Conservation (phyloP, 257 asterid genomes). For the Nicotiana tabacum region DNA sequence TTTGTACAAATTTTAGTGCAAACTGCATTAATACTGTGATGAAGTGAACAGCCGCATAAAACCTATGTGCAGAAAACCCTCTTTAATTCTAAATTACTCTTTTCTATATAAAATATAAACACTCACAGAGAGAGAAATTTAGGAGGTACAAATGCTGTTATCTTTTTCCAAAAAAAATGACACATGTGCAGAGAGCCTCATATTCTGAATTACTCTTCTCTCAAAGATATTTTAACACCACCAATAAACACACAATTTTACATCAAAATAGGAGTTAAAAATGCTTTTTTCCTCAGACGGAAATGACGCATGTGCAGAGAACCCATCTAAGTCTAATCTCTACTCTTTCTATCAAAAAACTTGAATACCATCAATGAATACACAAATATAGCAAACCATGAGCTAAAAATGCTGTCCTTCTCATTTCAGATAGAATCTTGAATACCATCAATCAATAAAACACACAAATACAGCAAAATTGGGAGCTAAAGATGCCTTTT, state of each 20-base stretch:
- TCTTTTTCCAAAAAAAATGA: not conserved
- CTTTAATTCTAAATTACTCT: not conserved
- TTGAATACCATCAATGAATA: not conserved
- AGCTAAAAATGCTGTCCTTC: not conserved
- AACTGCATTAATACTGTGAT: not conserved
- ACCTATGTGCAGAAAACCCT: not conserved
- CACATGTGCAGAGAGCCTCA: not conserved
- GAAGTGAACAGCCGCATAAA: not conserved
- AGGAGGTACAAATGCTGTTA: not conserved
- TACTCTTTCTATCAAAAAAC: not conserved
- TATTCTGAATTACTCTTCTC: not conserved
- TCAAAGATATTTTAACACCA: not conserved
- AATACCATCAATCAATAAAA: not conserved
- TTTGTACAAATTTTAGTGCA: not conserved
- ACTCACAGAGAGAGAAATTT: not conserved
- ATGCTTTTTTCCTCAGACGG: not conserved
- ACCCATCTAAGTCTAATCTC: not conserved
- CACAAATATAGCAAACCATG: not conserved
- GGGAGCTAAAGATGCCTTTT: not conserved
- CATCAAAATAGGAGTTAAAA: not conserved
- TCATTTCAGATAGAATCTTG: not conserved
- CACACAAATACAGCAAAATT: not conserved
- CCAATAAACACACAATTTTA: not conserved
- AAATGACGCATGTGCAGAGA: not conserved
- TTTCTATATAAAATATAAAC: not conserved